Evolutionary conservation across 2,329 filamentous ascomycete species (phyloP).

Genomic region (Paracoccidioides lutzii): DNA sequence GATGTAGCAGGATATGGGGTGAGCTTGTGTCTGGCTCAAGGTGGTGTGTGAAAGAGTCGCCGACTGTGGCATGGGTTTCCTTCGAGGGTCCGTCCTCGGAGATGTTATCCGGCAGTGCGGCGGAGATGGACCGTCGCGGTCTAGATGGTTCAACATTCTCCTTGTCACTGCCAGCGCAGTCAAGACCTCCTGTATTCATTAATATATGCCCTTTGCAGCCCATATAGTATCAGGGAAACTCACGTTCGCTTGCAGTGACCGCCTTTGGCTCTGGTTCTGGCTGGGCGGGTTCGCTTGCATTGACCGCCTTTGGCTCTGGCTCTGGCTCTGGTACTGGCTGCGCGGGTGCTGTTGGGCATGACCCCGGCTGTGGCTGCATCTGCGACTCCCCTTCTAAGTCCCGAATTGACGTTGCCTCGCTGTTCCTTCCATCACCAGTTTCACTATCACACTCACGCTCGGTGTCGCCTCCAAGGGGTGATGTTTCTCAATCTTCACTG

Average conservation of each 20-base stretch:
- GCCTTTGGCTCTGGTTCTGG: too few species aligned
- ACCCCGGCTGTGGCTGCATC: neutral
- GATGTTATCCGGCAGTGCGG: neutral
- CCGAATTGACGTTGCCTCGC: neutral
- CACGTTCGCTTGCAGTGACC: neutral
- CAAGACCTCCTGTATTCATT: neutral
- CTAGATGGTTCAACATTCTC: neutral
- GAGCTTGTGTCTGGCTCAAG: neutral
- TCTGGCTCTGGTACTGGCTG: too few species aligned
- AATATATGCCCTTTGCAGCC: neutral
- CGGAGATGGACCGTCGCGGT: neutral
- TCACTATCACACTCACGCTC: neutral
- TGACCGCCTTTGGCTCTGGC: neutral
- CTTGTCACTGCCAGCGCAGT: neutral
- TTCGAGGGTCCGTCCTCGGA: too few species aligned
- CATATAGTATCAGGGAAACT: neutral
- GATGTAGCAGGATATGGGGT: neutral
- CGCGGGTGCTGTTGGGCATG: neutral
- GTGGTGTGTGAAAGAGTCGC: neutral
- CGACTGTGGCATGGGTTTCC: neutral
- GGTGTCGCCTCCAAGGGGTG: neutral
- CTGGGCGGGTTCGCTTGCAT: too few species aligned
- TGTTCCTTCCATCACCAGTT: neutral
- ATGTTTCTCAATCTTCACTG: neutral
- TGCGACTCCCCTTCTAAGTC: neutral